phyloP scores from a whole-genome alignment of 2,329 filamentous ascomycete genomes.

The Alternaria ethzedia region DNA sequence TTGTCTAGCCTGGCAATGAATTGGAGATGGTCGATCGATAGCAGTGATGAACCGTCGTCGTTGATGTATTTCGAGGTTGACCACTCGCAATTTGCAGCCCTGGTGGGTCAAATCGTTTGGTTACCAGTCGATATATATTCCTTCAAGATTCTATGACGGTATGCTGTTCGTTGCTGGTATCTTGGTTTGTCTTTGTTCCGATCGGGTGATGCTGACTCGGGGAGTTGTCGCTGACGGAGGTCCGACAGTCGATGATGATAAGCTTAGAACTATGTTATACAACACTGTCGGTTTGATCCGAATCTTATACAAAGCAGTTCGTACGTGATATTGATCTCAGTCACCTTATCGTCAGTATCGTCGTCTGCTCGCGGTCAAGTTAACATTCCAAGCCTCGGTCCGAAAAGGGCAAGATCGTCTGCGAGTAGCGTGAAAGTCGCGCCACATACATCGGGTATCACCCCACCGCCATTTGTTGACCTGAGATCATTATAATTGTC shows the following conservation, averaged over 20 bases:
- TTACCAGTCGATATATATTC: background rate
- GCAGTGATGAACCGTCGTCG: background rate
- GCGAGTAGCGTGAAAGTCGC: constrained; percentile 23
- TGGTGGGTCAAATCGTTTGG: background rate
- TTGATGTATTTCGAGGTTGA: background rate
- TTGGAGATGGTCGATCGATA: too few relatives aligned
- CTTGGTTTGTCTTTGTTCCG: background rate
- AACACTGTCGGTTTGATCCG: background rate
- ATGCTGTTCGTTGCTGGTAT: background rate
- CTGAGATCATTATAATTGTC: background rate
- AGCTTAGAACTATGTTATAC: background rate
- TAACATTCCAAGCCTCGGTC: background rate
- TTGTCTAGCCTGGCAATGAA: background rate
- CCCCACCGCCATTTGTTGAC: constrained; percentile 14
- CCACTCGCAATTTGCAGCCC: background rate
- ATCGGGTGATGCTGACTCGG: background rate
- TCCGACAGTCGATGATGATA: background rate
- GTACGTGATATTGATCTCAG: background rate
- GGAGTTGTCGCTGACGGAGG: background rate
- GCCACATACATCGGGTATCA: constrained; percentile 29
- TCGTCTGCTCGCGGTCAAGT: constrained; percentile 13
- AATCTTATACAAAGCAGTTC: background rate
- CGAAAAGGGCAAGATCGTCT: background rate
- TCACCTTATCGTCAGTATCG: constrained; percentile 23
- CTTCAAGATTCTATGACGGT: background rate